These are phyloP conservation scores for Yamadazyma jaroonii DNA, from an alignment of 1,139 yeast species.

Conservation along the genomic window DNA sequence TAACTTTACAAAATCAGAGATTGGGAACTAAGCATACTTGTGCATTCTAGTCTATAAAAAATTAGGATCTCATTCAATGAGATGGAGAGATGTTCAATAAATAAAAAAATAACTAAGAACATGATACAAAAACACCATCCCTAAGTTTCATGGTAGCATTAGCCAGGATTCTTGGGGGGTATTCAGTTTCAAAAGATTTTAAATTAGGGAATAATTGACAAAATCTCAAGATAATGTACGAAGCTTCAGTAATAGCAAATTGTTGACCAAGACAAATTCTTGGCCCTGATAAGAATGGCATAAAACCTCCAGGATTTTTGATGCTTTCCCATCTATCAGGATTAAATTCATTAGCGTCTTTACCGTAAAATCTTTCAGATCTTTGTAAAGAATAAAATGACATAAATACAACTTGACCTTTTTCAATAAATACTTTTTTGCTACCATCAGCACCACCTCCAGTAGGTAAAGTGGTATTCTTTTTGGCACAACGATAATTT, in stretches of 20 bases:
- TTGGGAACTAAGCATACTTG: too few species aligned
- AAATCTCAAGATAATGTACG: slow-evolving; percentile 25
- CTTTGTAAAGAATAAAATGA: slow-evolving; percentile 45
- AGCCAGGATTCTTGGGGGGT: slow-evolving; percentile 16
- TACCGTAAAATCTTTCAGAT: slow-evolving; percentile 39
- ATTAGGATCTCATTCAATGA: neutral
- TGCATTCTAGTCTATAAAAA: neutral
- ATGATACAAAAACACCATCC: slow-evolving; percentile 14
- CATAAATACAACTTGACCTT: slow-evolving; percentile 44
- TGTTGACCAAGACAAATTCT: slow-evolving; percentile 46
- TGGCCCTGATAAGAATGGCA: slow-evolving; percentile 47
- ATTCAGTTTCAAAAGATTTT: slow-evolving; percentile 10
- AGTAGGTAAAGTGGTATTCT: slow-evolving; percentile 47
- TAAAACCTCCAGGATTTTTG: slow-evolving; percentile 31
- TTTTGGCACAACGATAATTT: slow-evolving; percentile 43
- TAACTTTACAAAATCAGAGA: too few species aligned
- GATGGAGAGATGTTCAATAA: too few species aligned
- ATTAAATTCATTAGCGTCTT: slow-evolving; percentile 43
- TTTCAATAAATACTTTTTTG: slow-evolving; percentile 40
- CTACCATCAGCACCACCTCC: slow-evolving; percentile 52
- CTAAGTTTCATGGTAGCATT: slow-evolving; percentile 17
- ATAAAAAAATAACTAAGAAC: neutral
- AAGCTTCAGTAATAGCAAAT: slow-evolving; percentile 45
- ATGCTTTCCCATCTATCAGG: slow-evolving; percentile 50
- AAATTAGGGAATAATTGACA: slow-evolving; percentile 18